phyloP scores from a whole-genome alignment of 1,139 yeast genomes.

The Taphrina wiesneri region DNA sequence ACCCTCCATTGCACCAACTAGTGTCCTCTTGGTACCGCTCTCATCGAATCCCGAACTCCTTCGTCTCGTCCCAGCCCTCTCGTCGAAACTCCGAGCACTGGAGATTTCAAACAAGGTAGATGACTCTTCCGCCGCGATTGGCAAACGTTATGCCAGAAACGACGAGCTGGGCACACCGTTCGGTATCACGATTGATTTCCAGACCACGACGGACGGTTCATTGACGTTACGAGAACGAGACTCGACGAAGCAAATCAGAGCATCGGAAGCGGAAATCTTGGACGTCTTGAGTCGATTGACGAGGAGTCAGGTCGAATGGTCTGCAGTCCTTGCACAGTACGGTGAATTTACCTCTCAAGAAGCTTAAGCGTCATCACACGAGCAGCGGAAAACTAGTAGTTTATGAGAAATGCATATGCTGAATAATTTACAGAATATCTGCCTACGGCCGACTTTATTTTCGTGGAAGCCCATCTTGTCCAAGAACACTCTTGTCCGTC shows the following conservation, averaged over 20 bases:
- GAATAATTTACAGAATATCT: background rate
- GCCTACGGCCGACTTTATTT: background rate
- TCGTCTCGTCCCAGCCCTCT: slow-evolving; percentile 62
- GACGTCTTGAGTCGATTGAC: slow-evolving; percentile 61
- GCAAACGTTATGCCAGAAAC: slow-evolving; percentile 97
- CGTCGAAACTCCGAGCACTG: slow-evolving; percentile 68
- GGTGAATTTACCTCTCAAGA: slow-evolving; percentile 35
- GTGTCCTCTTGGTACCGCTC: slow-evolving; percentile 92
- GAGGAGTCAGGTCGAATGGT: slow-evolving; percentile 33
- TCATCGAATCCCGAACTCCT: slow-evolving; percentile 78
- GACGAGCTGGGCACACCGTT: slow-evolving; percentile 99
- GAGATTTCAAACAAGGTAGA: slow-evolving; percentile 95
- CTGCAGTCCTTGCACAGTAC: slow-evolving; percentile 34
- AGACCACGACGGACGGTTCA: slow-evolving; percentile 73
- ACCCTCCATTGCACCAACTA: slow-evolving; percentile 96
- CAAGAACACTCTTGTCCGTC: slow-evolving; percentile 34
- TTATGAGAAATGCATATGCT: background rate
- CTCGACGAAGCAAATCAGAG: slow-evolving; percentile 95
- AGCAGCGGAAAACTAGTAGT: background rate
- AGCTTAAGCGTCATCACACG: background rate
- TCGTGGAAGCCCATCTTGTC: slow-evolving; percentile 35
- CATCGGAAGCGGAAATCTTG: slow-evolving; percentile 73
- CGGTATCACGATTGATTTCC: slow-evolving; percentile 97
- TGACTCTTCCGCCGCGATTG: slow-evolving; percentile 96
- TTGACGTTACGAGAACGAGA: slow-evolving; percentile 98